These are phyloP conservation scores for Thermomucor indicae-seudaticae DNA, from an alignment of 371 early-diverging fungal genomes.

Conservation along the genomic window DNA sequence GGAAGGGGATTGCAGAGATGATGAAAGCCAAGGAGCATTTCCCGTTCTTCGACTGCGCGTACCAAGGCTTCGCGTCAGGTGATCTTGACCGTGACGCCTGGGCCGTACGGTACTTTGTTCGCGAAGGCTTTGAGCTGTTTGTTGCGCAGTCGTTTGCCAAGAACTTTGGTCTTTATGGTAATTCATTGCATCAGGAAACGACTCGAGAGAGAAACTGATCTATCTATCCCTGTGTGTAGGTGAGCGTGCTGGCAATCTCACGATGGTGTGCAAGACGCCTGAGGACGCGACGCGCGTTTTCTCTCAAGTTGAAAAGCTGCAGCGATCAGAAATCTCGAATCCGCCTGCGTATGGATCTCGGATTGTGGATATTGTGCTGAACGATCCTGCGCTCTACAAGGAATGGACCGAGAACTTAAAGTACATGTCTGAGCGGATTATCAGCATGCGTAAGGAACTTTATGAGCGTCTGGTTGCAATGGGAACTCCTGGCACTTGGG, in stretches of 20 bases:
- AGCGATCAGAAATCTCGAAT: slow-evolving; percentile 84
- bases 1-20: slow-evolving; percentile 84
- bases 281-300: slow-evolving; percentile 54
- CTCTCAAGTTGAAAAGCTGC: slow-evolving; percentile 81
- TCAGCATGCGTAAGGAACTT: slow-evolving; percentile 76
- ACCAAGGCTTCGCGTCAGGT: slow-evolving; percentile 97
- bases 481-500: slow-evolving; percentile 91
- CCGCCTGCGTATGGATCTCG: slow-evolving; percentile 89
- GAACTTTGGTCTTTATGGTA: slow-evolving; percentile 95
- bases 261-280: slow-evolving; percentile 60
- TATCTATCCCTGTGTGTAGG: slow-evolving; percentile 32
- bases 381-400: slow-evolving; percentile 66
- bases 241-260: slow-evolving; percentile 87
- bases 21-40: slow-evolving; percentile 73
- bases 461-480: slow-evolving; percentile 59
- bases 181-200: not conserved
- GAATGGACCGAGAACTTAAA: slow-evolving; percentile 84
- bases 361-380: slow-evolving; percentile 81
- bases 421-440: slow-evolving; percentile 88
- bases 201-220: not conserved
- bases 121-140: slow-evolving; percentile 86
- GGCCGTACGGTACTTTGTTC: slow-evolving; percentile 89
- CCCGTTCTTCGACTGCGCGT: slow-evolving; percentile 96
- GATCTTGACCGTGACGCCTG: slow-evolving; percentile 87
- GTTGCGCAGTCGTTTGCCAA: slow-evolving; percentile 92